Evolutionary conservation across 192 early-diverging fungal species (phyloP), one percentile per base, ranked within the genome.

Genomic region (Umbelopsis sp.): DNA sequence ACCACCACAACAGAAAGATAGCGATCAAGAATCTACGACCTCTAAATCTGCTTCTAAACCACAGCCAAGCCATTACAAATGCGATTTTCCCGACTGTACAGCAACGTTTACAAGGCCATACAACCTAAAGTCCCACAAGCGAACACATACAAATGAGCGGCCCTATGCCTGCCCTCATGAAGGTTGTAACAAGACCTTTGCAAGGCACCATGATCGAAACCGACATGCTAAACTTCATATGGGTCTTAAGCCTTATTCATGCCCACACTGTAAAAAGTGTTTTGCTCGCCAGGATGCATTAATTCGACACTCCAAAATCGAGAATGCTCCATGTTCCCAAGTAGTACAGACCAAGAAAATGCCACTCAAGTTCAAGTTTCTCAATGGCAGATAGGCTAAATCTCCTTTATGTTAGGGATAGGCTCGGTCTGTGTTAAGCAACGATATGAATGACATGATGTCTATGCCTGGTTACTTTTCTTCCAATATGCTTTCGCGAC

Each of bases 151-250:
- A 50, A 85, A 87, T 38, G 87, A 90, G 72, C 89, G 91, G 2
- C 92, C 92, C 34, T 91, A 85, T 75, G 76, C 79, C 32, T 97
- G 94, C 65, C 76, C 29, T n/a, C 66, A 62, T 51, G 82, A 85
- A 25, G 84, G 83, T 49, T 96, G 95, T 76, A 76, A 85, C 17
- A 85, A 86, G 69, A 83, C 89, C 8, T 96, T 96, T 75, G 89
- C 93, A 0, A 85, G 95, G 14, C 87, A 92, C 71, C 93, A 96
- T 71, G 95, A 96, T 71, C 84, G 94, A 22, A 96, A 94, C 75
- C 87, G 95, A 31, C 91, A 92, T 68, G 85, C 87, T 74, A 91
- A 91, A 75, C 80, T 91, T n/a, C 91, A 93, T 59, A 85, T 88
- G 5, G 91, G 91, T 43, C 85, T 88, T 71, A 88, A 88, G 78